Percentiles rank a stretch among this genome's conserved stretches.
phyloP scores from a whole-genome alignment of 345 rosid genomes.

The Boechera divaricarpa region DNA sequence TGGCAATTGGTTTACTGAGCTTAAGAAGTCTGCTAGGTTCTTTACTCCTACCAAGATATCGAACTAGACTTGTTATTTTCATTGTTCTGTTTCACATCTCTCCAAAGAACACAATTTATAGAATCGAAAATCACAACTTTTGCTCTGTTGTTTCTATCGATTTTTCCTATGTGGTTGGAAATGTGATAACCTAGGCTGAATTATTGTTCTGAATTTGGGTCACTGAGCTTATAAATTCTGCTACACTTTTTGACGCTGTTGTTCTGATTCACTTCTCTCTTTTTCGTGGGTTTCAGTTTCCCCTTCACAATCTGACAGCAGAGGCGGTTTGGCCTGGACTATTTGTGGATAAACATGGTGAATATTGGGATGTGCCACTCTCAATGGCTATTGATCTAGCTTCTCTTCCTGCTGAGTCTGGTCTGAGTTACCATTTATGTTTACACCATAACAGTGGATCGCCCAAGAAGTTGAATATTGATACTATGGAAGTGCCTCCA shows the following conservation, averaged over 20 bases:
- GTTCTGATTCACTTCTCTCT: too few species aligned
- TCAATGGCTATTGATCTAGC: constrained; percentile 72
- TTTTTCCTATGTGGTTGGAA: constrained; percentile 7
- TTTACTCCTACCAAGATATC: neutral
- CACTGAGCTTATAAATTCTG: neutral
- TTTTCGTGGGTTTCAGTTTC: constrained; percentile 57
- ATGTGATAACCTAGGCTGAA: neutral
- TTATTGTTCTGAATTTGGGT: constrained; percentile 16
- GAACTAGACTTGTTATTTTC: neutral
- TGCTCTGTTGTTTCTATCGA: neutral
- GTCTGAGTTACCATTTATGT: constrained; percentile 69
- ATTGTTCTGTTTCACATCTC: neutral
- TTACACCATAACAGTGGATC: constrained; percentile 65
- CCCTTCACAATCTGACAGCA: constrained; percentile 62
- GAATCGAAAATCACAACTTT: neutral
- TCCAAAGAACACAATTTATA: neutral
- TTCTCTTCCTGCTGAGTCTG: constrained; percentile 69
- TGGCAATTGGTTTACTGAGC: neutral
- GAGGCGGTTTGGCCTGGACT: constrained; percentile 84
- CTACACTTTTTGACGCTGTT: too few species aligned
- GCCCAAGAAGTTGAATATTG: constrained; percentile 53
- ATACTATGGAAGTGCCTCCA: constrained; percentile 50
- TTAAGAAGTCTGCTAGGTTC: neutral
- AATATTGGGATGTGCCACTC: constrained; percentile 88
- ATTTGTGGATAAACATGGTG: constrained; percentile 63